A percentile compares a stretch with the other conserved stretches of the same genome.
Conservation (phyloP, 2,329 filamentous ascomycete genomes). For the Aureobasidium sp. region DNA sequence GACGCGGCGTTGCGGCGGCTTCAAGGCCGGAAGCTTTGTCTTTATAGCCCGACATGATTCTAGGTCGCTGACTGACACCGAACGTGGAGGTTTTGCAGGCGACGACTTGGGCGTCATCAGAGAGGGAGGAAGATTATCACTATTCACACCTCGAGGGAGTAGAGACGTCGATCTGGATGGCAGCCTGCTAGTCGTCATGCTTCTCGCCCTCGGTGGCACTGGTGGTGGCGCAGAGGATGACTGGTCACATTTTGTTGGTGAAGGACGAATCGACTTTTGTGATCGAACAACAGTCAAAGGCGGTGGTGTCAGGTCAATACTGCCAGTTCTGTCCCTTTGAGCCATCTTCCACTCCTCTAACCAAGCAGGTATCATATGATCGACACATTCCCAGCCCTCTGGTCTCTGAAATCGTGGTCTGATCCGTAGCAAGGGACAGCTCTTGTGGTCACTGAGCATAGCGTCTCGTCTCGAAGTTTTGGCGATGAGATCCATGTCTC, state of each 20-base stretch:
- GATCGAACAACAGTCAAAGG: background rate
- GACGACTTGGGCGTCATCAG: background rate
- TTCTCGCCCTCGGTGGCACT: background rate
- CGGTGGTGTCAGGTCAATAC: background rate
- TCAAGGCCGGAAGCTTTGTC: background rate
- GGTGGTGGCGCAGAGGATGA: background rate
- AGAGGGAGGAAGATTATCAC: background rate
- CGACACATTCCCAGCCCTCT: constrained; percentile 6
- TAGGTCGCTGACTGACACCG: background rate
- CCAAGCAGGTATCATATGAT: constrained; percentile 14
- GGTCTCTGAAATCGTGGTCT: background rate
- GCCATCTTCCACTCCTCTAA: constrained; percentile 1
- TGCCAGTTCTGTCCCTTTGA: background rate
- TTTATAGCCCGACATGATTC: too few relatives aligned
- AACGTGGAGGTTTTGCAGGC: background rate
- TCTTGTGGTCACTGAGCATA: background rate
- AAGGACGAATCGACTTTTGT: background rate
- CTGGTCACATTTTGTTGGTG: background rate
- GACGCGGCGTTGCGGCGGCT: background rate
- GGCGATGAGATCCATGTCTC: background rate
- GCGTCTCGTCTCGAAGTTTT: background rate
- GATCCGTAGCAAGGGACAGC: background rate
- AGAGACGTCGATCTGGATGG: background rate
- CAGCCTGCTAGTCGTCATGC: background rate
- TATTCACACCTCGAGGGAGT: background rate